phyloP scores from a whole-genome alignment of 495 filamentous ascomycete genomes.

The Hypoxylon perforatum region DNA sequence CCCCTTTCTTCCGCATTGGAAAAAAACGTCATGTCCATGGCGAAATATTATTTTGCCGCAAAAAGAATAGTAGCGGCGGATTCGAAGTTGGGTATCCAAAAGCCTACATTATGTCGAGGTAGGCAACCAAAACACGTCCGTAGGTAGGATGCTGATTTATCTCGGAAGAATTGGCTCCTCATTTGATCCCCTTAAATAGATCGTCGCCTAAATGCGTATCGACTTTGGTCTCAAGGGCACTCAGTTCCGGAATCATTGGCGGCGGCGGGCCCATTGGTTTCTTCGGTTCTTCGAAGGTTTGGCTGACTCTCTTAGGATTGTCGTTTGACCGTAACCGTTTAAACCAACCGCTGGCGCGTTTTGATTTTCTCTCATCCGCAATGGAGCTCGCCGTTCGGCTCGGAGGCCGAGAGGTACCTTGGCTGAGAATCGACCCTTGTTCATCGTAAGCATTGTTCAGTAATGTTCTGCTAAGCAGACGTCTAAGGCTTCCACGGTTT shows the following conservation, averaged over 20 bases:
- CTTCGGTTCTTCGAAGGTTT: conserved; percentile 44
- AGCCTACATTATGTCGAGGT: conserved; percentile 12
- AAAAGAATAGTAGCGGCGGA: conserved; percentile 31
- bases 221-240: conserved; percentile 61
- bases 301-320: conserved; percentile 44
- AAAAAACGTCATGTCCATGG: conserved; percentile 33
- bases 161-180: conserved; percentile 2
- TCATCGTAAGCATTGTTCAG: conserved; percentile 60
- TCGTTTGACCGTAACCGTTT: conserved; percentile 55
- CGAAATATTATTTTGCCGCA: conserved; percentile 40
- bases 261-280: conserved; percentile 62
- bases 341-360: conserved; percentile 63
- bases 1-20: conserved; percentile 23
- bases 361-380: conserved; percentile 54
- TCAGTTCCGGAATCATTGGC: conserved; percentile 70
- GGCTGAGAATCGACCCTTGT: conserved; percentile 44
- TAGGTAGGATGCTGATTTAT: conserved; percentile 21
- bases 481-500: conserved; percentile 57
- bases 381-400: conserved; percentile 52
- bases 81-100: conserved; percentile 25
- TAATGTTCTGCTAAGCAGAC: conserved; percentile 57
- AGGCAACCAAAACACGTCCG: conserved; percentile 27
- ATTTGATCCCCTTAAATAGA: conserved; percentile 68
- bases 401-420: conserved; percentile 46
- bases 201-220: conserved; percentile 61